Conservation (phyloP, 2,329 filamentous ascomycete species). For the Xylogone sp. region DNA sequence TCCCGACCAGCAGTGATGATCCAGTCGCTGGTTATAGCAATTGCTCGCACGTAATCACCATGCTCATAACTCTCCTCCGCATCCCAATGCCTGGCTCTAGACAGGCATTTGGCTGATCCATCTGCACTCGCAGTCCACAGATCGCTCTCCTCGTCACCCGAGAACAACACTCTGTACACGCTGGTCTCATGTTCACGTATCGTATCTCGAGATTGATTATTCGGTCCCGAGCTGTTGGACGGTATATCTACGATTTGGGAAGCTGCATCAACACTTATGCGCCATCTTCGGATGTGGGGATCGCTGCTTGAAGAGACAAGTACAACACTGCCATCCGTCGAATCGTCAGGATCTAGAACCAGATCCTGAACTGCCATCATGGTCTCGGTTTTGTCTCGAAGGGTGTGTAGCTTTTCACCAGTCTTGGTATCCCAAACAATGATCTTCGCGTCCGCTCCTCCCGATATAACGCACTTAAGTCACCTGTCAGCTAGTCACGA, state of each 20-base stretch:
- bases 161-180: constrained; percentile 77
- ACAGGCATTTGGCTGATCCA: constrained; percentile 78
- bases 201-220: constrained; percentile 37
- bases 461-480: constrained; percentile 56
- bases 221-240: constrained; percentile 17
- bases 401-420: constrained; percentile 65
- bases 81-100: constrained; percentile 64
- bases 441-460: constrained; percentile 74
- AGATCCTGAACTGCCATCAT: constrained; percentile 81
- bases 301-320: constrained; percentile 81
- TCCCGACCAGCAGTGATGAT: constrained; percentile 85
- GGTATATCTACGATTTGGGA: constrained; percentile 48
- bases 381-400: constrained; percentile 68
- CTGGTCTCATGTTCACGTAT: constrained; percentile 87
- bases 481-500: constrained; percentile 6
- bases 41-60: constrained; percentile 84
- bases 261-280: constrained; percentile 48
- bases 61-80: constrained; percentile 71
- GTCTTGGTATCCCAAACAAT: constrained; percentile 76
- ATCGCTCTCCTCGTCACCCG: constrained; percentile 55
- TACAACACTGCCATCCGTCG: constrained; percentile 44
- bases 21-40: constrained; percentile 73
- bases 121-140: constrained; percentile 96
- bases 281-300: constrained; percentile 76
- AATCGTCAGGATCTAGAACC: constrained; percentile 65